These are phyloP conservation scores for Lipomyces yamanashiensis DNA, from an alignment of 805 yeast species.

Conservation along the genomic window DNA sequence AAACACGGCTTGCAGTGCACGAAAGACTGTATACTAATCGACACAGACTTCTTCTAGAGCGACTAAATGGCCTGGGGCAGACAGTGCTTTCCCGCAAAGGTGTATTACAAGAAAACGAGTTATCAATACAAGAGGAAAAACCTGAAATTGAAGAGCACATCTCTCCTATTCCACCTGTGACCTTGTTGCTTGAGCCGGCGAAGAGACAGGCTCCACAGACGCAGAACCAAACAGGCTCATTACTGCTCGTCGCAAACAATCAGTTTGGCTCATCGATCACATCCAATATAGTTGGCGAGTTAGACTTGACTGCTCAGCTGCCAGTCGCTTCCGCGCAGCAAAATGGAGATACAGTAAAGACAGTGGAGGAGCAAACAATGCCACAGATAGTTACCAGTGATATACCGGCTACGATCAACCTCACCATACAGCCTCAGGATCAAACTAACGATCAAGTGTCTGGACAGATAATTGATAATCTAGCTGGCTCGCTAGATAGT, in stretches of 20 bases:
- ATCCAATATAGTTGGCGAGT: too few relatives aligned
- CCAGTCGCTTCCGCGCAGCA: too few relatives aligned
- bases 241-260: neutral
- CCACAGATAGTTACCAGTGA: neutral
- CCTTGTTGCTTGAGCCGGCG: slow-evolving; percentile 1
- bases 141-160: neutral
- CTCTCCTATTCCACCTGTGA: slow-evolving; percentile 1
- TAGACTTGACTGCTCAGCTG: too few relatives aligned
- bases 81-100: slow-evolving; percentile 7
- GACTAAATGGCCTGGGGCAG: slow-evolving; percentile 3
- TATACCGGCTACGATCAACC: neutral
- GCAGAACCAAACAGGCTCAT: neutral
- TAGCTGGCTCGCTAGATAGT: neutral
- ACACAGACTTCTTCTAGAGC: slow-evolving; percentile 1
- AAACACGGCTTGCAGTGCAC: neutral
- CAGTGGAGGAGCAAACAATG: too few relatives aligned
- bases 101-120: slow-evolving; percentile 7
- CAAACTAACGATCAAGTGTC: neutral
- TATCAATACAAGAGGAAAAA: neutral
- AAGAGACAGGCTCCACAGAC: neutral
- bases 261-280: too few relatives aligned
- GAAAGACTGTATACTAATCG: neutral
- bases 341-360: too few relatives aligned
- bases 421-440: neutral
- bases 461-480: neutral